Percentiles rank a stretch among this genome's conserved stretches.
phyloP scores from a whole-genome alignment of 176 grass and related monocot genomes.

The Otatea glauca region DNA sequence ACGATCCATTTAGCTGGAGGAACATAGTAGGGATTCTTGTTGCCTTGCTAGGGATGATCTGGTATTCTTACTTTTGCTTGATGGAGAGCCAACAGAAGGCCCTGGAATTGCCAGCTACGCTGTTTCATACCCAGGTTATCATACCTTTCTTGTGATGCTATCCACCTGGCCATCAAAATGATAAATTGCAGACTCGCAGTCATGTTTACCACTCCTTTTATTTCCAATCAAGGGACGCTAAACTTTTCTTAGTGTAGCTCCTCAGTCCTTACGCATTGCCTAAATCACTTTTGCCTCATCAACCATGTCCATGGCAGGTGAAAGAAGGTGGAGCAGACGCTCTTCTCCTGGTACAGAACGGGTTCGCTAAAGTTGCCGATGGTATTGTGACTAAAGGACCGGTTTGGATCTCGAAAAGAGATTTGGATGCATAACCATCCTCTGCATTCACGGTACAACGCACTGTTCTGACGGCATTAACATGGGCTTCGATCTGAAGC shows the following conservation, averaged over 20 bases:
- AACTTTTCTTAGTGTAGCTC: not conserved
- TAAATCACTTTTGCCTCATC: not conserved
- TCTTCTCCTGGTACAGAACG: not conserved
- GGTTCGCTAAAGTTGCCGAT: not conserved
- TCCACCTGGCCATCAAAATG: not conserved
- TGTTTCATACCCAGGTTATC: not conserved
- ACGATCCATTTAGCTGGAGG: constrained; percentile 73
- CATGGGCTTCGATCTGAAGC: not conserved
- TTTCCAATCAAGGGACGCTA: not conserved
- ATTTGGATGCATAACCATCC: constrained; percentile 19
- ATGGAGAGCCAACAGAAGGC: constrained; percentile 57
- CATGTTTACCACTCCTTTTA: not conserved
- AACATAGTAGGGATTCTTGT: constrained; percentile 65
- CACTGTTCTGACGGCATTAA: not conserved
- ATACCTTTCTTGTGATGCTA: not conserved
- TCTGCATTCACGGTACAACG: not conserved
- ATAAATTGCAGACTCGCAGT: not conserved
- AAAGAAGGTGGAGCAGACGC: constrained; percentile 44
- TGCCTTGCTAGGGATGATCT: constrained; percentile 67
- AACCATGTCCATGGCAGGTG: constrained; percentile 39
- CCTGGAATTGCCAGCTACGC: constrained; percentile 30
- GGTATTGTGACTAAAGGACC: not conserved
- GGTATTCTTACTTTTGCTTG: constrained; percentile 64
- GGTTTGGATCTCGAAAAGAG: not conserved
- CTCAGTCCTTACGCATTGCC: not conserved